These are phyloP conservation scores for Trichoderma koningii DNA, from an alignment of 2,329 filamentous ascomycete species.

Conservation along the genomic window DNA sequence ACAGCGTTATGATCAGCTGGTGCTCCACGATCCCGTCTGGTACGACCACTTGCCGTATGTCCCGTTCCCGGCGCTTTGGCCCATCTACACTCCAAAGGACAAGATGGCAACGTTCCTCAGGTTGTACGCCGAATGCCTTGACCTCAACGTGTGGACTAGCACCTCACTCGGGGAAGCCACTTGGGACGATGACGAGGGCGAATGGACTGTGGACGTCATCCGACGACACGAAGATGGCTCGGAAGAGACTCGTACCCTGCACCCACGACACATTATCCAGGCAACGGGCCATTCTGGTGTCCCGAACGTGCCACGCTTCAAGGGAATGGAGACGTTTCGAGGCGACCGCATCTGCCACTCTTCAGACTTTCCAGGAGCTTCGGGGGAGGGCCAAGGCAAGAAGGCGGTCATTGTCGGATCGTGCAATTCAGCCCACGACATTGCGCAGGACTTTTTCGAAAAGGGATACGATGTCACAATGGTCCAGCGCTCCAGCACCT, in stretches of 20 bases:
- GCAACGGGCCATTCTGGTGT: constrained; percentile 70
- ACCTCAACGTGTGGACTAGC: constrained; percentile 67
- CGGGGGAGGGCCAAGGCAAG: constrained; percentile 51
- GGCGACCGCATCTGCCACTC: constrained; percentile 65
- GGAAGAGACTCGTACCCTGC: constrained; percentile 55
- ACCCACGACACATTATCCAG: constrained; percentile 65
- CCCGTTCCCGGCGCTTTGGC: constrained; percentile 65
- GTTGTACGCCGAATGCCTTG: constrained; percentile 63
- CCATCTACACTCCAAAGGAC: constrained; percentile 71
- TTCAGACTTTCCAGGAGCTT: constrained; percentile 59
- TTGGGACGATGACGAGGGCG: constrained; percentile 52
- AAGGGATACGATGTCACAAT: constrained; percentile 69
- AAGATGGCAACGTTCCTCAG: constrained; percentile 71
- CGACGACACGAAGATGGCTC: constrained; percentile 53
- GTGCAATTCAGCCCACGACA: constrained; percentile 70
- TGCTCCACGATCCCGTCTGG: constrained; percentile 68
- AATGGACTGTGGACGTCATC: constrained; percentile 59
- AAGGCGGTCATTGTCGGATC: constrained; percentile 67
- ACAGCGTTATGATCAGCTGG: constrained; percentile 62
- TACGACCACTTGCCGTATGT: constrained; percentile 65
- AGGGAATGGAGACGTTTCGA: constrained; percentile 58
- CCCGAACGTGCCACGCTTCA: constrained; percentile 60
- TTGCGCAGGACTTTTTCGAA: constrained; percentile 67
- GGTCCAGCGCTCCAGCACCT: constrained; percentile 67
- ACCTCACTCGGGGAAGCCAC: constrained; percentile 51